Evolutionary conservation across 2,329 filamentous ascomycete genomes (phyloP).

Genomic region (Grosmannia serpens): DNA sequence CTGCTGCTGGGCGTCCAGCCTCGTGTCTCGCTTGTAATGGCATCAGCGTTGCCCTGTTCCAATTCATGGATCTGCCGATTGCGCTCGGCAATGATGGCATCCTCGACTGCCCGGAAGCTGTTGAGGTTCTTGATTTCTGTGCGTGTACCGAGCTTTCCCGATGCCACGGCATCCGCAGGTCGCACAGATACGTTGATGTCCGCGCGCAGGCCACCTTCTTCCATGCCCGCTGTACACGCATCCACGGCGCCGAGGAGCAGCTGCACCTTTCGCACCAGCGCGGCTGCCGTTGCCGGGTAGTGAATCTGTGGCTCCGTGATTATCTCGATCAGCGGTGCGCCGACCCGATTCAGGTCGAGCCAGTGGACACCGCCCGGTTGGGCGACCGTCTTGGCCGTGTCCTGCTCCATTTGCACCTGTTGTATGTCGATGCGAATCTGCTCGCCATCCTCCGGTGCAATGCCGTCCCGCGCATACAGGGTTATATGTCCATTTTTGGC

Average conservation of each 20-base stretch:
- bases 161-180: conserved; percentile 31
- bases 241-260: conserved; percentile 66
- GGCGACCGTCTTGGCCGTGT: conserved; percentile 87
- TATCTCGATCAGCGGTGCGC: conserved; percentile 84
- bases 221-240: conserved; percentile 85
- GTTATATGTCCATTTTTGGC: conserved; percentile 60
- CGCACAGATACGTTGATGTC: conserved; percentile 93
- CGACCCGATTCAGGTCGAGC: conserved; percentile 89
- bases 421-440: conserved; percentile 70
- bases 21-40: conserved; percentile 61
- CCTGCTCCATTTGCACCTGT: conserved; percentile 94
- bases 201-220: conserved; percentile 77
- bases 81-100: conserved; percentile 84
- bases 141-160: conserved; percentile 55
- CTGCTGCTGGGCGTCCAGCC: conserved; percentile 72
- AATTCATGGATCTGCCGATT: conserved; percentile 77
- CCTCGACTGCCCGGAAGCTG: conserved; percentile 89
- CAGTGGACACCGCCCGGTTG: conserved; percentile 63
- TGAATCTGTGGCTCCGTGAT: conserved; percentile 87
- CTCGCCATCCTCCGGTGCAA: conserved; percentile 61
- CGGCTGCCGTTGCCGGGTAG: conserved; percentile 74
- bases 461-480: conserved; percentile 65
- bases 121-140: conserved; percentile 97
- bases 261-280: conserved; percentile 82
- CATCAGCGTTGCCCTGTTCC: conserved; percentile 61